Percentiles rank a stretch among this genome's conserved stretches.
These are phyloP conservation scores for Botrytis medusae DNA, from an alignment of 2,329 filamentous ascomycete genomes.

Conservation along the genomic window DNA sequence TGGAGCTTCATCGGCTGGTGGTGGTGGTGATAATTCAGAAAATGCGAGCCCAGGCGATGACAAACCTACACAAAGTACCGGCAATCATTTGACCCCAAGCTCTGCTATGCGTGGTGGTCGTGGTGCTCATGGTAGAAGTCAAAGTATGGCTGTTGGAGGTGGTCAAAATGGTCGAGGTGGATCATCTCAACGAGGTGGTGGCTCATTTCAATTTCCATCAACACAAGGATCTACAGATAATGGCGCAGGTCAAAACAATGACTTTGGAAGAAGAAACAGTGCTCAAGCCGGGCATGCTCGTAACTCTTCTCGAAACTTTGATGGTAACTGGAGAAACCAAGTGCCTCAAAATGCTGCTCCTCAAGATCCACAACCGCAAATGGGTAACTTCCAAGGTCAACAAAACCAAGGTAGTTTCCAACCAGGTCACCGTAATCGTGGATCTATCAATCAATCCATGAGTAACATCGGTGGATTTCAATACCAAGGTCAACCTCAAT, in stretches of 20 bases:
- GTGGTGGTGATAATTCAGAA: slow-evolving; percentile 42
- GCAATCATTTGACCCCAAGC: slow-evolving; percentile 30
- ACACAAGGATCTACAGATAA: slow-evolving; percentile 52
- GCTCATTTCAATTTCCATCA: slow-evolving; percentile 69
- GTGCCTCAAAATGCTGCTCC: slow-evolving; percentile 49
- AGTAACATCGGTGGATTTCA: slow-evolving; percentile 83
- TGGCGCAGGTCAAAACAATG: slow-evolving; percentile 49
- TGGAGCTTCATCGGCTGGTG: slow-evolving; percentile 56
- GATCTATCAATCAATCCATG: slow-evolving; percentile 83
- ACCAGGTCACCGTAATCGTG: slow-evolving; percentile 83
- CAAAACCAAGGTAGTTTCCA: slow-evolving; percentile 78
- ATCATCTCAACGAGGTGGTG: slow-evolving; percentile 60
- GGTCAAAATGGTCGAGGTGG: slow-evolving; percentile 68
- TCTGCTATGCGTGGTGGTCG: slow-evolving; percentile 51
- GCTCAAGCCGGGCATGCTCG: slow-evolving; percentile 65
- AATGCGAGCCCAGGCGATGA: slow-evolving; percentile 32
- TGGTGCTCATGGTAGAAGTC: slow-evolving; percentile 70
- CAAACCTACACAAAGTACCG: slow-evolving; percentile 32
- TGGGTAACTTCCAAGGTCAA: slow-evolving; percentile 70
- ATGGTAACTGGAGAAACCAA: slow-evolving; percentile 95
- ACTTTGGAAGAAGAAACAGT: slow-evolving; percentile 75
- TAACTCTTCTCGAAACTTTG: slow-evolving; percentile 88
- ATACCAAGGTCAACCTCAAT: slow-evolving; percentile 81
- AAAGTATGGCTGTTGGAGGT: slow-evolving; percentile 74
- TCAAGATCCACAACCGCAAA: slow-evolving; percentile 53